phyloP scores from a whole-genome alignment of 2,329 filamentous ascomycete genomes.

The Tolypocladium sp. region DNA sequence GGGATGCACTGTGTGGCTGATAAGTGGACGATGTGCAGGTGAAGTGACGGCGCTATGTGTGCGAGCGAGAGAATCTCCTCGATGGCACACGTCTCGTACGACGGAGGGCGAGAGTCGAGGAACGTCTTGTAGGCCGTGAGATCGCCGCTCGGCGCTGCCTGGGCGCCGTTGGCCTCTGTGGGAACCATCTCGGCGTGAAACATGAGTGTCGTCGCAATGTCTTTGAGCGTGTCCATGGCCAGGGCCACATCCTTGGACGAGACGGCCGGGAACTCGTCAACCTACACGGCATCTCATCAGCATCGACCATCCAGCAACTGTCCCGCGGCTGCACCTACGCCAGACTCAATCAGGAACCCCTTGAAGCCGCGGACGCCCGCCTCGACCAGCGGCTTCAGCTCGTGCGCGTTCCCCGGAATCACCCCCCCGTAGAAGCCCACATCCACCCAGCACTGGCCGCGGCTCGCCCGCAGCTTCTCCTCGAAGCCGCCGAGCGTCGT shows the following conservation, averaged over 20 bases:
- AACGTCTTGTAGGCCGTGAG: constrained; percentile 81
- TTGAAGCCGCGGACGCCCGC: constrained; percentile 93
- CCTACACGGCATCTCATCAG: constrained; percentile 36
- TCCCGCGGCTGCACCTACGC: constrained; percentile 46
- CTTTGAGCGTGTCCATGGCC: constrained; percentile 72
- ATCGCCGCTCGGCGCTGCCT: constrained; percentile 37
- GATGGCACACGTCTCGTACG: constrained; percentile 87
- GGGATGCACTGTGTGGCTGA: constrained; percentile 85
- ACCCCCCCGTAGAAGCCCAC: constrained; percentile 98
- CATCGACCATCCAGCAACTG: background rate
- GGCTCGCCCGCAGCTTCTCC: constrained; percentile 76
- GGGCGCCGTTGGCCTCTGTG: constrained; percentile 56
- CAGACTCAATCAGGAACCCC: constrained; percentile 93
- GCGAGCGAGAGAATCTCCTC: constrained; percentile 78
- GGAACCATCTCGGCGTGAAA: constrained; percentile 98
- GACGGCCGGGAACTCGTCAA: constrained; percentile 94
- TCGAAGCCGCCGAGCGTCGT: constrained; percentile 76
- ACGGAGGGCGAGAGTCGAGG: constrained; percentile 77
- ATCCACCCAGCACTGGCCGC: constrained; percentile 92
- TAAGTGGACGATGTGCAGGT: constrained; percentile 88
- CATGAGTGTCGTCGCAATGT: constrained; percentile 85
- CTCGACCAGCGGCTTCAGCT: constrained; percentile 72
- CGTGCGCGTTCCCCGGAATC: constrained; percentile 75
- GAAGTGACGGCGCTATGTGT: constrained; percentile 68
- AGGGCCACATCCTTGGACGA: constrained; percentile 67